A percentile compares a stretch with the other conserved stretches of the same genome.
These are phyloP conservation scores for Puya raimondii DNA, from an alignment of 176 grass and related monocot genomes.

Conservation along the genomic window DNA sequence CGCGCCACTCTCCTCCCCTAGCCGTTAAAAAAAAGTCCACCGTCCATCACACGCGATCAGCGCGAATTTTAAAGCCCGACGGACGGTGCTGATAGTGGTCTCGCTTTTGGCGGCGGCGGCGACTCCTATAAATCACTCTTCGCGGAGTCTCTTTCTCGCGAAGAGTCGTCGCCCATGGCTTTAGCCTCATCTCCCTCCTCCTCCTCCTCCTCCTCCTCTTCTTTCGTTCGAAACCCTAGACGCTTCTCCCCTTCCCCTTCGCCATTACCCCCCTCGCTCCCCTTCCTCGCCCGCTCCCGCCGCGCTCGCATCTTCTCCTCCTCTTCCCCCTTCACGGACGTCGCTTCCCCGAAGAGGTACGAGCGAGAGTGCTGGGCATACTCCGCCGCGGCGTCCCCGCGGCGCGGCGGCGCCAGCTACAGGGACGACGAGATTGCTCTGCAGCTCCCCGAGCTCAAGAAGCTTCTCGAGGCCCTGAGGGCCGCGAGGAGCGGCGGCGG, in stretches of 20 bases:
- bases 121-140: not conserved
- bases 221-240: not conserved
- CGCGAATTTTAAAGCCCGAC: no score
- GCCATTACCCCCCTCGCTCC: slow-evolving; percentile 3
- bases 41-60: no score
- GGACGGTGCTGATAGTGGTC: no score
- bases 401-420: not conserved
- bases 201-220: slow-evolving; percentile 5
- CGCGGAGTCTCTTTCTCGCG: slow-evolving; percentile 25
- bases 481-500: slow-evolving; percentile 22
- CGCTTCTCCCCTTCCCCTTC: slow-evolving; percentile 2
- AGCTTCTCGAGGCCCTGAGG: slow-evolving; percentile 51
- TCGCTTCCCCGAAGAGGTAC: slow-evolving; percentile 56
- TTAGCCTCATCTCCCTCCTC: slow-evolving; percentile 22
- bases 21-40: no score
- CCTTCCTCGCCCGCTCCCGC: not conserved
- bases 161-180: slow-evolving; percentile 23
- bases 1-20: no score
- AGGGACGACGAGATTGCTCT: slow-evolving; percentile 69
- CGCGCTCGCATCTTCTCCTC: not conserved
- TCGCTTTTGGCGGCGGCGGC: not conserved
- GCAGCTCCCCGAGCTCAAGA: slow-evolving; percentile 73
- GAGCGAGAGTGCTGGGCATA: slow-evolving; percentile 64
- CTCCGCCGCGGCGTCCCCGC: slow-evolving; percentile 3
- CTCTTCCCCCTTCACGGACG: slow-evolving; percentile 81